Evolutionary conservation across 257 asterid species (phyloP).

Genomic region (Eustoma russellianum): DNA sequence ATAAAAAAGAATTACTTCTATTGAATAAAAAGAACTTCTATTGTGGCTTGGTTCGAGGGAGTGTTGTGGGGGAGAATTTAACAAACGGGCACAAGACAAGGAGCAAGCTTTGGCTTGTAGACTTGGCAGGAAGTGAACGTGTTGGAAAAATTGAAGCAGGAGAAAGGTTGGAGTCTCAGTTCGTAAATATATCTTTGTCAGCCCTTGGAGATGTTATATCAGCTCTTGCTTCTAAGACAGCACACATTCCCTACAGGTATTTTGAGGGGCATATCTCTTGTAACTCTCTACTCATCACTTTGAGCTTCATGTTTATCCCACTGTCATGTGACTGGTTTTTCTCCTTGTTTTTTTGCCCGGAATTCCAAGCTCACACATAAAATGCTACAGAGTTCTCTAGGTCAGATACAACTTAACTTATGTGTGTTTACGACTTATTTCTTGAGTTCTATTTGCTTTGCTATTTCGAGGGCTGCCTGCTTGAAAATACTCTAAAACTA

Average conservation of each 20-base stretch:
- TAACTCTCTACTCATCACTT: too few relatives aligned
- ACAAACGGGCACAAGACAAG: slow-evolving; percentile 72
- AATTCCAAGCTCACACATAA: slow-evolving; percentile 98
- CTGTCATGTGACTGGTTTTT: slow-evolving; percentile 8
- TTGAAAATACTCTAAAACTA: too few relatives aligned
- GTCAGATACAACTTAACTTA: slow-evolving; percentile 24
- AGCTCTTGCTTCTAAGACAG: slow-evolving; percentile 81
- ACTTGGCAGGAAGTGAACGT: slow-evolving; percentile 97
- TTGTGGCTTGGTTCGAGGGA: slow-evolving; percentile 85
- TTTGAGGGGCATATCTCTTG: background rate
- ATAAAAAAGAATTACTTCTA: background rate
- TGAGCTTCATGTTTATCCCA: background rate
- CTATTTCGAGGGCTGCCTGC: too few relatives aligned
- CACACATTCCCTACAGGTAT: slow-evolving; percentile 80
- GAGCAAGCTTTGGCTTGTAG: slow-evolving; percentile 97
- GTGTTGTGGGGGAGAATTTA: slow-evolving; percentile 67
- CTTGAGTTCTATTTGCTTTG: too few relatives aligned
- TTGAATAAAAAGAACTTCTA: background rate
- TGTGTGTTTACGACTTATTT: too few relatives aligned
- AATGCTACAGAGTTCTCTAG: slow-evolving; percentile 93
- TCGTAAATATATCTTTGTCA: slow-evolving; percentile 82
- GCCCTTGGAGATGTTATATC: slow-evolving; percentile 95
- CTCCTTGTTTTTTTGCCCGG: slow-evolving; percentile 44
- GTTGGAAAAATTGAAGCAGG: slow-evolving; percentile 86
- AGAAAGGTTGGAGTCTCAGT: slow-evolving; percentile 90